These are phyloP conservation scores for Sporisorium graminicola DNA, from an alignment of 1,284 basidiomycete species.

Conservation along the genomic window DNA sequence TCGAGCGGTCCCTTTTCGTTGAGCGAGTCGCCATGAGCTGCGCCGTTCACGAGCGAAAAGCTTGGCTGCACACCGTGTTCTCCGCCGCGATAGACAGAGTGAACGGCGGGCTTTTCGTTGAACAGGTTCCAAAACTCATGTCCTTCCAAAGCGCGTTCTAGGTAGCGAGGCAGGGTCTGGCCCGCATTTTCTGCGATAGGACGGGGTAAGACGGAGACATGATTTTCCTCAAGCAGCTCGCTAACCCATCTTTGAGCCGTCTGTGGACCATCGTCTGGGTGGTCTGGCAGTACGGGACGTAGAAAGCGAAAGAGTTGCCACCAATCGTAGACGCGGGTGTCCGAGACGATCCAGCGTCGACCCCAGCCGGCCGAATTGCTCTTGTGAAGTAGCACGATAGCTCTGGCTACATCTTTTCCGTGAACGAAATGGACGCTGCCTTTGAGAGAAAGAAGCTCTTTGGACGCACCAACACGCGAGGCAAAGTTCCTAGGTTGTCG, in stretches of 20 bases:
- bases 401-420: slow-evolving; percentile 57
- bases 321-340: slow-evolving; percentile 54
- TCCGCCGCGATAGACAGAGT: slow-evolving; percentile 25
- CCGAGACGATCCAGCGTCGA: slow-evolving; percentile 59
- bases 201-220: slow-evolving; percentile 33
- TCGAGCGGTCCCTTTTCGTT: slow-evolving; percentile 1
- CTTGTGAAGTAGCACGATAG: slow-evolving; percentile 48
- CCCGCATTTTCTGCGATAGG: slow-evolving; percentile 37
- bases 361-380: slow-evolving; percentile 39
- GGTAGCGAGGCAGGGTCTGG: slow-evolving; percentile 38
- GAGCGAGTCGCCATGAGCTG: background rate
- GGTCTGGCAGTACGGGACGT: slow-evolving; percentile 37
- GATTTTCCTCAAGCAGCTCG: slow-evolving; percentile 40
- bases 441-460: slow-evolving; percentile 46
- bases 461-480: slow-evolving; percentile 43
- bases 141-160: slow-evolving; percentile 50
- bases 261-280: slow-evolving; percentile 36
- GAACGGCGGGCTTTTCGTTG: slow-evolving; percentile 24
- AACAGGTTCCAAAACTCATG: slow-evolving; percentile 54
- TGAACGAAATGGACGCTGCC: slow-evolving; percentile 61
- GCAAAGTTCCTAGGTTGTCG: slow-evolving; percentile 55
- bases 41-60: background rate
- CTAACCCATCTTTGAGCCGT: slow-evolving; percentile 38
- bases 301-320: slow-evolving; percentile 53
- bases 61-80: slow-evolving; percentile 22